Conservation (phyloP, 2,329 filamentous ascomycete species). For the Juglanconis oblonga region DNA sequence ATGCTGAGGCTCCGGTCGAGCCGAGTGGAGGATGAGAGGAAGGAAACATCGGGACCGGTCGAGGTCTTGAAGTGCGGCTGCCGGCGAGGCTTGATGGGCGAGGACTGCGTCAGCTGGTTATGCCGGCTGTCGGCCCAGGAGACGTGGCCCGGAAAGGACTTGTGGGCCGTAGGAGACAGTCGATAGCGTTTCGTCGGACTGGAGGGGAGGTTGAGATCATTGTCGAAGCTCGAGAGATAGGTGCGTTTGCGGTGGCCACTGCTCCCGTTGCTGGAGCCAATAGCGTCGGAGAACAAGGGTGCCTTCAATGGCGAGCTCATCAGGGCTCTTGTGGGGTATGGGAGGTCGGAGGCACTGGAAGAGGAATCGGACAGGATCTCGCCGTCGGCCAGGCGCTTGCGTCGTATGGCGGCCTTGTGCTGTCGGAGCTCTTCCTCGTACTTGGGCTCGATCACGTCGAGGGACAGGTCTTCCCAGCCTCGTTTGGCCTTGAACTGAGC, state of each 20-base stretch:
- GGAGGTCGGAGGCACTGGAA: conserved; percentile 75
- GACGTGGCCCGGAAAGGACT: conserved; percentile 53
- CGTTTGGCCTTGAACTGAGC: conserved; percentile 97
- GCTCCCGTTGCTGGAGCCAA: conserved; percentile 68
- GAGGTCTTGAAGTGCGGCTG: conserved; percentile 72
- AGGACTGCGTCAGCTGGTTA: conserved; percentile 72
- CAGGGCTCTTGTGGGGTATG: conserved; percentile 64
- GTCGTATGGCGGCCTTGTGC: conserved; percentile 38
- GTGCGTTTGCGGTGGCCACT: conserved; percentile 64
- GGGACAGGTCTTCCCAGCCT: conserved; percentile 86
- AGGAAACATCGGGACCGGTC: conserved; percentile 70
- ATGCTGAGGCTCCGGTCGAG: conserved; percentile 62
- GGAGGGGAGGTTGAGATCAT: conserved; percentile 45
- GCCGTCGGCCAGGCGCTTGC: conserved; percentile 65
- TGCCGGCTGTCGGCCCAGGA: conserved; percentile 73
- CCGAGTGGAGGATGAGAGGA: conserved; percentile 70
- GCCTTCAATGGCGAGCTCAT: conserved; percentile 84
- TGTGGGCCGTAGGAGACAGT: conserved; percentile 58
- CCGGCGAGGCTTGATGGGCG: conserved; percentile 75
- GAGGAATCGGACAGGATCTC: conserved; percentile 85
- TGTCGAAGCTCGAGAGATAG: conserved; percentile 58
- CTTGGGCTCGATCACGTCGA: conserved; percentile 82
- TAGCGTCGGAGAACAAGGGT: conserved; percentile 79
- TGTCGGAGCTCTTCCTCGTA: conserved; percentile 67
- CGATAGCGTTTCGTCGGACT: conserved; percentile 70